These are phyloP conservation scores for Suillus variegatus DNA, from an alignment of 768 basidiomycete species.

Conservation along the genomic window DNA sequence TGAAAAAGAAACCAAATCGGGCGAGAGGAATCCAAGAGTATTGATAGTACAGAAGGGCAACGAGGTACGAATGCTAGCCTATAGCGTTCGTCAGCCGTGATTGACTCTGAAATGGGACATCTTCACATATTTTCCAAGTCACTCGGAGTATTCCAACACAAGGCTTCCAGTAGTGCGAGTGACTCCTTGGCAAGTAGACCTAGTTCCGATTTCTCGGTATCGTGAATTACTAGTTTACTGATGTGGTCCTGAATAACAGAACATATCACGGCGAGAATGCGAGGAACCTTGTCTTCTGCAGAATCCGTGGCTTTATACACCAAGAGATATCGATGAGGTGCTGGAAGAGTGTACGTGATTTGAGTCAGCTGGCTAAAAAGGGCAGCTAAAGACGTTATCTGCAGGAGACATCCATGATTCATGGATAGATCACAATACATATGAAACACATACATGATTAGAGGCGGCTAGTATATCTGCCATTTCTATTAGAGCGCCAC, in stretches of 20 bases:
- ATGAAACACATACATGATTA: slow-evolving; percentile 31
- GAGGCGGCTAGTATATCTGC: slow-evolving; percentile 36
- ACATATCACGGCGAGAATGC: slow-evolving; percentile 42
- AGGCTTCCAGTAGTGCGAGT: slow-evolving; percentile 51
- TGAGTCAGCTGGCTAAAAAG: slow-evolving; percentile 54
- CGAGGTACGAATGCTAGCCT: slow-evolving; percentile 44
- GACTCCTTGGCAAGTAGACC: slow-evolving; percentile 41
- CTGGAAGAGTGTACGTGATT: slow-evolving; percentile 50
- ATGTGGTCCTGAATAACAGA: slow-evolving; percentile 42
- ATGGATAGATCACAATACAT: slow-evolving; percentile 1
- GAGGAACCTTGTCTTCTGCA: slow-evolving; percentile 28
- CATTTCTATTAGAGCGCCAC: slow-evolving; percentile 41
- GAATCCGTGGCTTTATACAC: slow-evolving; percentile 22
- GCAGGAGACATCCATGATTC: slow-evolving; percentile 14
- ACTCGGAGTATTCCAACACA: slow-evolving; percentile 50
- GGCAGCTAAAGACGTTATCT: slow-evolving; percentile 50
- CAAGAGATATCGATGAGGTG: slow-evolving; percentile 43
- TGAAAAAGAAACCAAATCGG: slow-evolving; percentile 52
- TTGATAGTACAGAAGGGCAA: slow-evolving; percentile 43
- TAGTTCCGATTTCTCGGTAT: slow-evolving; percentile 24
- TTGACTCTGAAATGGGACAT: background rate
- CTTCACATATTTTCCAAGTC: slow-evolving; percentile 39
- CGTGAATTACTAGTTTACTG: slow-evolving; percentile 34
- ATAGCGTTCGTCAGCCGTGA: background rate
- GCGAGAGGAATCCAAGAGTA: slow-evolving; percentile 51